These are phyloP conservation scores for Kodamaea restingae DNA, from an alignment of 805 yeast genomes.

Conservation along the genomic window DNA sequence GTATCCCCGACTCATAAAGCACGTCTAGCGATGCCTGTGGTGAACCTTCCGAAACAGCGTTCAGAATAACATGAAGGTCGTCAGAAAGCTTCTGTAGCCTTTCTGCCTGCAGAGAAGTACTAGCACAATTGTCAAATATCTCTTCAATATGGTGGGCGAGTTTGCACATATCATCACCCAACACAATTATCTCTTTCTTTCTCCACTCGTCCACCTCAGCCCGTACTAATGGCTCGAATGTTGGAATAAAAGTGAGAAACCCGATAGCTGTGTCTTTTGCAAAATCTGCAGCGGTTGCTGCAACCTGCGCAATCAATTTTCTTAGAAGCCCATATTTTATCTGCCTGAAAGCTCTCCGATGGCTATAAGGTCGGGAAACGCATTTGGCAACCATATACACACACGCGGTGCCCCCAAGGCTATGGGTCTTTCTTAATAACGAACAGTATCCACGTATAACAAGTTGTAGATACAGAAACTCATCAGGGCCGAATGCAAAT, in stretches of 20 bases:
- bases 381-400: background rate
- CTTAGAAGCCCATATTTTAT: background rate
- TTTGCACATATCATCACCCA: constrained; percentile 7
- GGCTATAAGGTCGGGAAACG: background rate
- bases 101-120: background rate
- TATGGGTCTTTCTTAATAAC: background rate
- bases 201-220: constrained; percentile 15
- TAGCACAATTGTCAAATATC: constrained; percentile 4
- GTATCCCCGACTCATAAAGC: background rate
- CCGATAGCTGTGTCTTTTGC: background rate
- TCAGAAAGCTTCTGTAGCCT: background rate
- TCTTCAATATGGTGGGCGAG: constrained; percentile 6
- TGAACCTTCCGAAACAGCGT: background rate
- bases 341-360: constrained; percentile 1
- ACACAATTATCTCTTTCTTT: constrained; percentile 15
- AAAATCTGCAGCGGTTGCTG: constrained; percentile 4
- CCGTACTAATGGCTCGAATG: background rate
- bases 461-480: background rate
- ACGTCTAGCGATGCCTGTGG: background rate
- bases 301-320: background rate
- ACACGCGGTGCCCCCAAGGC: background rate
- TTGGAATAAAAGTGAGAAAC: background rate
- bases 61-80: background rate
- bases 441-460: background rate
- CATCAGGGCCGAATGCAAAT: background rate